A percentile compares a stretch with the other conserved stretches of the same genome.
Conservation (phyloP, 495 filamentous ascomycete genomes). For the Aspergillus nanangensis region DNA sequence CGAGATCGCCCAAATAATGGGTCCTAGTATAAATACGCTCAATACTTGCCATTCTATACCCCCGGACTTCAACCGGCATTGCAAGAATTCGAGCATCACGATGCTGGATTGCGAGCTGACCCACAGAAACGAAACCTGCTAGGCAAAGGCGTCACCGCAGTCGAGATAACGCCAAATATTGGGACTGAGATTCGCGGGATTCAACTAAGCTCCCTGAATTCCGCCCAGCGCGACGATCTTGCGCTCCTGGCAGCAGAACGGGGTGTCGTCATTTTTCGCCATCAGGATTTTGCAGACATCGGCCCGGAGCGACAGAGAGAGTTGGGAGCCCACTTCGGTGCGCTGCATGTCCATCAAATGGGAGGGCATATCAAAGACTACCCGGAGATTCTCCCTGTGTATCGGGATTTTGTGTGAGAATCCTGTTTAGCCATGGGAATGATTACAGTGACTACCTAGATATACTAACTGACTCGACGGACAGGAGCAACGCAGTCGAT, state of each 20-base stretch:
- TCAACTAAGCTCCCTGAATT: constrained; percentile 5
- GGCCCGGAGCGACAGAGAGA: constrained; percentile 5
- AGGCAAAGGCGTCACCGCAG: not conserved
- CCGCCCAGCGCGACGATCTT: constrained; percentile 1
- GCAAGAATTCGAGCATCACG: not conserved
- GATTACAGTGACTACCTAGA: no score
- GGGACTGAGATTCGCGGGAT: constrained; percentile 6
- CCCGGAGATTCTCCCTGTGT: no score
- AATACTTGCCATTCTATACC: constrained; percentile 6
- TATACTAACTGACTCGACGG: no score
- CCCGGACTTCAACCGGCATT: constrained; percentile 6
- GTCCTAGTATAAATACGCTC: constrained; percentile 1
- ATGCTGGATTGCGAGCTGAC: constrained; percentile 8
- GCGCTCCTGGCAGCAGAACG: constrained; percentile 8
- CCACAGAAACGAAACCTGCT: constrained; percentile 2
- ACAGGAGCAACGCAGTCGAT: no score
- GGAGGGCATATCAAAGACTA: no score
- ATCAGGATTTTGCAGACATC: constrained; percentile 13
- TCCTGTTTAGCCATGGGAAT: no score
- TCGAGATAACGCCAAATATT: constrained; percentile 6
- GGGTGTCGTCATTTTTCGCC: constrained; percentile 10
- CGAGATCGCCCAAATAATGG: no score
- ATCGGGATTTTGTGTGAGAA: no score
- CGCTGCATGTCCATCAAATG: constrained; percentile 2
- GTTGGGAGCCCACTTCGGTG: constrained; percentile 7